Conservation (phyloP, 768 basidiomycete genomes). For the Roridomyces roridus region DNA sequence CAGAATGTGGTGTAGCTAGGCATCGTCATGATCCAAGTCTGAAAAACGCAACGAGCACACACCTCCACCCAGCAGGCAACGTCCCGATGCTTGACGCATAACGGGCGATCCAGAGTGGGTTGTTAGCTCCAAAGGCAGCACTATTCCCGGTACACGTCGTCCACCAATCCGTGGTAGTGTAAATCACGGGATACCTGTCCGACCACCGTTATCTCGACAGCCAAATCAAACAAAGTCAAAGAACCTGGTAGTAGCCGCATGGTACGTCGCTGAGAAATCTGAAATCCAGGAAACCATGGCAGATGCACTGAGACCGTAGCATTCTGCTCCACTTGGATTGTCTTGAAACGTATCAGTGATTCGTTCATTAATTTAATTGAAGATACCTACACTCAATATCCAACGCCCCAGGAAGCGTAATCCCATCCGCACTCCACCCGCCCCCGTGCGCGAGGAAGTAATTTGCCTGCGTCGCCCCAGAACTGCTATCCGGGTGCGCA, state of each 20-base stretch:
- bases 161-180: slow-evolving; percentile 75
- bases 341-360: slow-evolving; percentile 38
- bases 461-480: slow-evolving; percentile 63
- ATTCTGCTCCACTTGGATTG: slow-evolving; percentile 55
- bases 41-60: slow-evolving; percentile 15
- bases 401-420: slow-evolving; percentile 67
- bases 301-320: slow-evolving; percentile 58
- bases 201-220: neutral
- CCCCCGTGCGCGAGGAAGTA: slow-evolving; percentile 67
- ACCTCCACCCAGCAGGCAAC: slow-evolving; percentile 66
- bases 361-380: neutral
- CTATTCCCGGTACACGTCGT: slow-evolving; percentile 67
- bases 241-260: slow-evolving; percentile 40
- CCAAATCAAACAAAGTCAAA: neutral
- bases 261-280: slow-evolving; percentile 67
- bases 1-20: slow-evolving; percentile 59
- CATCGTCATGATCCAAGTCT: neutral
- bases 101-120: slow-evolving; percentile 67
- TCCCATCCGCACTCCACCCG: slow-evolving; percentile 61
- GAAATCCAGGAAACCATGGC: slow-evolving; percentile 69
- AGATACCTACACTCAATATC: slow-evolving; percentile 64
- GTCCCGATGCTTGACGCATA: slow-evolving; percentile 56
- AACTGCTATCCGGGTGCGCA: slow-evolving; percentile 57
- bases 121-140: slow-evolving; percentile 51
- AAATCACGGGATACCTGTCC: slow-evolving; percentile 49